A percentile compares a stretch with the other conserved stretches of the same genome.
Evolutionary conservation across 768 basidiomycete species (phyloP).

Genomic region (Boletus rex-veris): DNA sequence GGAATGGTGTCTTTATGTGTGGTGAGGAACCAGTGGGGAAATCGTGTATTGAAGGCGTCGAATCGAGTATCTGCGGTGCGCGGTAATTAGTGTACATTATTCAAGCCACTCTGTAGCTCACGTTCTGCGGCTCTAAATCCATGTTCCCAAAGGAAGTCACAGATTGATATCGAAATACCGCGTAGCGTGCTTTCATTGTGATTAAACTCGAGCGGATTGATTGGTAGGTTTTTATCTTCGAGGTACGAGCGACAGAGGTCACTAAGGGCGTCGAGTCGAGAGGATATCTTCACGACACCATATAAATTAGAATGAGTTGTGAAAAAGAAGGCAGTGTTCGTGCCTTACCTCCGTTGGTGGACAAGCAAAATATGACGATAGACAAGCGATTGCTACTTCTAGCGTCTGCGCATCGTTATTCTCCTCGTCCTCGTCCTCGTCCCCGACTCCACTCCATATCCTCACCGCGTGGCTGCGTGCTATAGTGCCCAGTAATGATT

Average conservation of each 20-base stretch:
- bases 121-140: conserved; percentile 46
- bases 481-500: conserved; percentile 41
- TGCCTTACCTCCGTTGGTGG: conserved; percentile 40
- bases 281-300: conserved; percentile 34
- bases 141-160: conserved; percentile 45
- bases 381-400: conserved; percentile 44
- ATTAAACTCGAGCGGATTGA: conserved; percentile 30
- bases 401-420: conserved; percentile 27
- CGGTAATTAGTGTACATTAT: background rate
- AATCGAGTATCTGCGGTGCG: conserved; percentile 35
- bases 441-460: conserved; percentile 33
- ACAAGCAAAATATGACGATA: conserved; percentile 52
- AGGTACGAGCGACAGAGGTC: conserved; percentile 41
- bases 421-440: conserved; percentile 4
- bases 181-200: conserved; percentile 30
- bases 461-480: conserved; percentile 39
- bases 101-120: conserved; percentile 24
- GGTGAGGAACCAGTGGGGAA: conserved; percentile 56
- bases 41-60: conserved; percentile 47
- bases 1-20: conserved; percentile 51
- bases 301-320: background rate
- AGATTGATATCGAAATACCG: conserved; percentile 41
- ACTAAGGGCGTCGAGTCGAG: conserved; percentile 39
- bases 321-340: background rate
- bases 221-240: conserved; percentile 19